Conservation (phyloP, 1,139 yeast genomes). For the Candida gigantensis region DNA sequence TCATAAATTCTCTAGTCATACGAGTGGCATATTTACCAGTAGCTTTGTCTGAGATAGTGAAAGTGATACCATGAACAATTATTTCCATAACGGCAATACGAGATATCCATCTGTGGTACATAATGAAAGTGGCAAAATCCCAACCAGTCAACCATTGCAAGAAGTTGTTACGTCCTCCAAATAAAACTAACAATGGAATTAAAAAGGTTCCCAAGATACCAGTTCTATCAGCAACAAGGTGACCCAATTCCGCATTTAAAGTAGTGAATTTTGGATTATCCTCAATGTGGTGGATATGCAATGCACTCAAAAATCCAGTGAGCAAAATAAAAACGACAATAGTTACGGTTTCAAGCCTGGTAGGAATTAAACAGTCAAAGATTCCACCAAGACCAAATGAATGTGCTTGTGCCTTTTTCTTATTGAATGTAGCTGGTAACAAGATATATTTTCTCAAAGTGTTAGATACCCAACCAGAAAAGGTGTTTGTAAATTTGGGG, state of each 20-base stretch:
- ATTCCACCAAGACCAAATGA: constrained; percentile 20
- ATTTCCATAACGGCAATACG: constrained; percentile 25
- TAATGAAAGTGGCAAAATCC: constrained; percentile 30
- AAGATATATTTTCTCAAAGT: constrained; percentile 28
- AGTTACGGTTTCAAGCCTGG: constrained; percentile 29
- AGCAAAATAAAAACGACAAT: constrained; percentile 44
- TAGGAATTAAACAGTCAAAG: constrained; percentile 23
- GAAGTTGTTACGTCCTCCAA: constrained; percentile 36
- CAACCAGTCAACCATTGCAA: constrained; percentile 32
- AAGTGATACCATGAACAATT: constrained; percentile 26
- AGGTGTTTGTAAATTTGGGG: constrained; percentile 4
- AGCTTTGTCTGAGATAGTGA: constrained; percentile 17
- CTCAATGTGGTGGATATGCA: constrained; percentile 20
- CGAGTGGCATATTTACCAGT: constrained; percentile 15
- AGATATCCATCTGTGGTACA: constrained; percentile 34
- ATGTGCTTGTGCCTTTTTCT: constrained; percentile 21
- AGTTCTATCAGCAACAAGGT: constrained; percentile 30
- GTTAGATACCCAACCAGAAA: constrained; percentile 13
- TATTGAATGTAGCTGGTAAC: constrained; percentile 31
- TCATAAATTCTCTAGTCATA: constrained; percentile 25
- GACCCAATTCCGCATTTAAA: constrained; percentile 16
- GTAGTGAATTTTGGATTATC: constrained; percentile 26
- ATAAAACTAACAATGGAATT: constrained; percentile 28
- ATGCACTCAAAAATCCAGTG: constrained; percentile 38
- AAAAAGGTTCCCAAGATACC: constrained; percentile 28